Conservation (phyloP, 2,329 filamentous ascomycete species). For the Phyllosticta citrichinensis region DNA sequence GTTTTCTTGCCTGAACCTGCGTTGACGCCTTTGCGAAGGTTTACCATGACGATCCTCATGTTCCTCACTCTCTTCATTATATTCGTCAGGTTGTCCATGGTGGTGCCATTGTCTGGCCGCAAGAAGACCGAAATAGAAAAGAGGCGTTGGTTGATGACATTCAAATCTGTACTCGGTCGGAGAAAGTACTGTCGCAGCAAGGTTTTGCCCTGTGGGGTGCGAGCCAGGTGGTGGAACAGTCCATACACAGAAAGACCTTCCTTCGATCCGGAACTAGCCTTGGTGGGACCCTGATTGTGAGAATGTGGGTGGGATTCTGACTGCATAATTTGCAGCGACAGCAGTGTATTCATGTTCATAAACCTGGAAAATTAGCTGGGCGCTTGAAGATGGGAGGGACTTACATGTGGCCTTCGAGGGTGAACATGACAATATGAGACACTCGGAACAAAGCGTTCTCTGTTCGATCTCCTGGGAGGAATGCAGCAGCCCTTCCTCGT, state of each 20-base stretch:
- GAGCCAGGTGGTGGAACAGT: conserved; percentile 63
- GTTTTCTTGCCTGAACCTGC: conserved; percentile 38
- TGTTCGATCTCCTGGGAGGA: conserved; percentile 49
- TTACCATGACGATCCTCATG: conserved; percentile 56
- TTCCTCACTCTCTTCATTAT: conserved; percentile 65
- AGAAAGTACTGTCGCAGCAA: conserved; percentile 72
- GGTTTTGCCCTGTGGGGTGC: conserved; percentile 67
- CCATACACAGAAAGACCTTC: conserved; percentile 79
- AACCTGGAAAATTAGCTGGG: conserved; percentile 47
- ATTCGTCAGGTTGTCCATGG: conserved; percentile 46
- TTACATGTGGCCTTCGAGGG: conserved; percentile 52
- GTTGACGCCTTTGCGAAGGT: conserved; percentile 70
- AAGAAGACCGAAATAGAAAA: conserved; percentile 58
- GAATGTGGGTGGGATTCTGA: conserved; percentile 75
- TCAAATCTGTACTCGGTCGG: conserved; percentile 60
- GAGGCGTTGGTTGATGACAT: conserved; percentile 61
- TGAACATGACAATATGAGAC: conserved; percentile 62
- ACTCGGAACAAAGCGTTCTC: conserved; percentile 50
- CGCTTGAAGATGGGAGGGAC: conserved; percentile 13
- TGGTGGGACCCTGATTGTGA: conserved; percentile 61
- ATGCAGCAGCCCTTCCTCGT: conserved; percentile 53
- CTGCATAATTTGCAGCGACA: conserved; percentile 75
- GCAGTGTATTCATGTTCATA: conserved; percentile 68
- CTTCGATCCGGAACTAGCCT: conserved; percentile 54
- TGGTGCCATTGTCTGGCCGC: conserved; percentile 53